These are phyloP conservation scores for Macrotyloma uniflorum DNA, from an alignment of 306 rosid species.

Conservation along the genomic window DNA sequence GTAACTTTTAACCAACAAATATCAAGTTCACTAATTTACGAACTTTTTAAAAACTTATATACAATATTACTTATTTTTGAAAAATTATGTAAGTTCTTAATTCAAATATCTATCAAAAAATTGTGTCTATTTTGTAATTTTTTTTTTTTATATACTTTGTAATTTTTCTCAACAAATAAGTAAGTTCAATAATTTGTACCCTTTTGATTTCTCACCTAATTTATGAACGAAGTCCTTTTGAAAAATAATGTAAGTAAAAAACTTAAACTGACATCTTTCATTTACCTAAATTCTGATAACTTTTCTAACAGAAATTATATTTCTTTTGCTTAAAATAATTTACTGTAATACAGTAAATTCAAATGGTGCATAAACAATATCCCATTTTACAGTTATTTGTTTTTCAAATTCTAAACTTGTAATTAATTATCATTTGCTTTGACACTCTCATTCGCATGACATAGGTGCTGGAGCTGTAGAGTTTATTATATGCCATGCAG, in stretches of 20 bases:
- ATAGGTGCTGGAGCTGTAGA: conserved; percentile 92
- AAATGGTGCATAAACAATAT: conserved; percentile 10
- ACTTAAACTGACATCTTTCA: neutral
- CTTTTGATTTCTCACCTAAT: neutral
- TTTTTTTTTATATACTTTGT: neutral
- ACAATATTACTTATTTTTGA: neutral
- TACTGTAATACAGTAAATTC: neutral
- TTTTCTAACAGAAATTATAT: neutral
- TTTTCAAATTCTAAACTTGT: conserved; percentile 16
- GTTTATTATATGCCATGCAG: conserved; percentile 83
- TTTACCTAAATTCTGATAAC: conserved; percentile 16
- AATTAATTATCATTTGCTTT: conserved; percentile 25
- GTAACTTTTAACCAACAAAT: conserved; percentile 20
- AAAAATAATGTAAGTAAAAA: neutral
- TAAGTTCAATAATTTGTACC: neutral
- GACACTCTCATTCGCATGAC: conserved; percentile 39
- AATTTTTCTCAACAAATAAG: conserved; percentile 16
- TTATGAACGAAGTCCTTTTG: neutral
- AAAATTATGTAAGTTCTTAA: neutral
- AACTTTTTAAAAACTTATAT: conserved; percentile 3
- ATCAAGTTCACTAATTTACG: conserved; percentile 2
- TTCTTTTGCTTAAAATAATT: neutral
- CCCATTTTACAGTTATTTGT: neutral
- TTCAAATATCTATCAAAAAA: neutral
- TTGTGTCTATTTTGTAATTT: neutral